Percentiles rank a stretch among this genome's conserved stretches.
These are phyloP conservation scores for Diaporthe capsici DNA, from an alignment of 2,329 filamentous ascomycete genomes.

Conservation along the genomic window DNA sequence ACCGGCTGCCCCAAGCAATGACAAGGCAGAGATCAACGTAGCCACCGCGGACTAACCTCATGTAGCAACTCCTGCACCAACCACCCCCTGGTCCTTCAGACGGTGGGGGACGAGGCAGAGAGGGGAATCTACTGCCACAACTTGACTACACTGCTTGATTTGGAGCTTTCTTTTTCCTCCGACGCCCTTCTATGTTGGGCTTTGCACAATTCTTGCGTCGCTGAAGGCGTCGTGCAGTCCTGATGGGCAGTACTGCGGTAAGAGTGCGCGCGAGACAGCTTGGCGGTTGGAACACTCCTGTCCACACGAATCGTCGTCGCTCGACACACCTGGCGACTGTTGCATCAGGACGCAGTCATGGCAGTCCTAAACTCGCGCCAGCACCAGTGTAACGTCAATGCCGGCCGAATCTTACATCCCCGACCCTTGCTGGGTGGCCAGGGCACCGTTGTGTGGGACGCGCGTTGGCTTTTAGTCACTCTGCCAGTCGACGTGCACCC, in stretches of 20 bases:
- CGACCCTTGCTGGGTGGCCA: constrained; percentile 34
- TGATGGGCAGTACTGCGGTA: not conserved
- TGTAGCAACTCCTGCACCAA: constrained; percentile 13
- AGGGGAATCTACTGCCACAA: not conserved
- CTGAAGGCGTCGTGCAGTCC: not conserved
- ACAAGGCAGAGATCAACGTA: constrained; percentile 16
- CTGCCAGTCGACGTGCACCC: not conserved
- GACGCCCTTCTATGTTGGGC: not conserved
- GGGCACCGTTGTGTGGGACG: constrained; percentile 38
- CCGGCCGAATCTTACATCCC: constrained; percentile 31
- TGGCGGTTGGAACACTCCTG: constrained; percentile 34
- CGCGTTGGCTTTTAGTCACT: constrained; percentile 37
- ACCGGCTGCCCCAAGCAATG: constrained; percentile 11
- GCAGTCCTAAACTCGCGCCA: constrained; percentile 32
- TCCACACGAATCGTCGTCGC: constrained; percentile 39
- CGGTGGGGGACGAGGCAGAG: constrained; percentile 15
- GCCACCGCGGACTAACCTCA: constrained; percentile 13
- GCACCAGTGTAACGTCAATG: constrained; percentile 35
- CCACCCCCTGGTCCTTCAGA: not conserved
- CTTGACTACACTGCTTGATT: not conserved
- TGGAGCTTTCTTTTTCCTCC: not conserved
- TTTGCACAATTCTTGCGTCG: not conserved
- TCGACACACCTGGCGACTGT: constrained; percentile 31
- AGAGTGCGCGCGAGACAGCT: constrained; percentile 12
- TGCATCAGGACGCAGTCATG: constrained; percentile 31